Evolutionary conservation across 805 yeast species (phyloP).

Genomic region (Ogataea kodamae): DNA sequence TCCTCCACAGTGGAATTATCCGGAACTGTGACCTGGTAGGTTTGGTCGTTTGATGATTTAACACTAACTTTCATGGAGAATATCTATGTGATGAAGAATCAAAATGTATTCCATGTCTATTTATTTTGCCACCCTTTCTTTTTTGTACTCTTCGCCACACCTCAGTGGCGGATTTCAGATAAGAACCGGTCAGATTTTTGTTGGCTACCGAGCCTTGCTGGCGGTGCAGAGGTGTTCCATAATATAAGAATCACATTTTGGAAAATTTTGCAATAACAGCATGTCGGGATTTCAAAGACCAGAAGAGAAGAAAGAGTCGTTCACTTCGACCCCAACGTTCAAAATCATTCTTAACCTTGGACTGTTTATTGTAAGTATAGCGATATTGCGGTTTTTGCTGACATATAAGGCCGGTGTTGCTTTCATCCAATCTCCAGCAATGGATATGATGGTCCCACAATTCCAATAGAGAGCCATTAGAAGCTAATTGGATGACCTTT

Average conservation of each 20-base stretch:
- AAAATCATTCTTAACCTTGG: conserved; percentile 61
- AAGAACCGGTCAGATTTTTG: no score
- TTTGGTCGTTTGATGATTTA: conserved; percentile 33
- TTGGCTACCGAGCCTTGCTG: not conserved
- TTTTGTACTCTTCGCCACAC: conserved; percentile 11
- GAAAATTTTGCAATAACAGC: conserved; percentile 10
- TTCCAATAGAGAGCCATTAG: conserved; percentile 21
- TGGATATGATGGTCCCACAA: conserved; percentile 82
- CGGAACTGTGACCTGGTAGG: conserved; percentile 46
- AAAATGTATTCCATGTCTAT: conserved; percentile 5
- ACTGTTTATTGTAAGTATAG: conserved; percentile 47
- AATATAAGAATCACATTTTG: conserved; percentile 1
- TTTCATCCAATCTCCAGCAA: conserved; percentile 71
- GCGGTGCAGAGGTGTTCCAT: conserved; percentile 6
- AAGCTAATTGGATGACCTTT: not conserved
- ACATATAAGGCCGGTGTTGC: conserved; percentile 59
- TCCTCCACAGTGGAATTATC: conserved; percentile 51
- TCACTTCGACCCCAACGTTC: conserved; percentile 62
- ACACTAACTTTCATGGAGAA: conserved; percentile 45
- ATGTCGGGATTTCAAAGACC: conserved; percentile 34
- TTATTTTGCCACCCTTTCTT: conserved; percentile 19
- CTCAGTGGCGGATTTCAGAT: conserved; percentile 10
- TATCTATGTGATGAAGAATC: conserved; percentile 3
- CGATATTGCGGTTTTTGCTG: conserved; percentile 6
- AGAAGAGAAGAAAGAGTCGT: conserved; percentile 37